These are phyloP conservation scores for Cadophora gregata DNA, from an alignment of 2,329 filamentous ascomycete species.

Conservation along the genomic window DNA sequence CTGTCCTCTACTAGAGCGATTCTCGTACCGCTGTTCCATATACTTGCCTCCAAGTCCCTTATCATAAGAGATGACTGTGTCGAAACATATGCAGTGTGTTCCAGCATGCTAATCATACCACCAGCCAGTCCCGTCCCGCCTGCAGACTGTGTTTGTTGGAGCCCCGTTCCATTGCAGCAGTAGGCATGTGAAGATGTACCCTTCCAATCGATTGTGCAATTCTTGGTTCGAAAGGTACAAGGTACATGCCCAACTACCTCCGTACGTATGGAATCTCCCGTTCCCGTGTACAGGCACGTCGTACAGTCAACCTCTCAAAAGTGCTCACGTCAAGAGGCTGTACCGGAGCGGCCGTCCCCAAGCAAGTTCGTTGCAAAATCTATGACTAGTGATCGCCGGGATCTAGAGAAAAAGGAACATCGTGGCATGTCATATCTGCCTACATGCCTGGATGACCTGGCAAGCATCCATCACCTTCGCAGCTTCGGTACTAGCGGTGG, in stretches of 20 bases:
- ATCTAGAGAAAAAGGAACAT: slow-evolving; percentile 12
- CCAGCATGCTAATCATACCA: slow-evolving; percentile 2
- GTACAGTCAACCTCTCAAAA: slow-evolving; percentile 12
- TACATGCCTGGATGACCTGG: neutral
- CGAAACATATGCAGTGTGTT: neutral
- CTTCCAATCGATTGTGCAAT: slow-evolving; percentile 1
- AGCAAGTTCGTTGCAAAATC: neutral
- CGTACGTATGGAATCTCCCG: neutral
- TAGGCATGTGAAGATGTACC: slow-evolving; percentile 15
- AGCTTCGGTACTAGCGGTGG: slow-evolving; percentile 9
- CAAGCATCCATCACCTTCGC: slow-evolving; percentile 1
- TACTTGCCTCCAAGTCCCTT: neutral
- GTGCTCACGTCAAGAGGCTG: slow-evolving; percentile 2
- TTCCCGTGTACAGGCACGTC: neutral
- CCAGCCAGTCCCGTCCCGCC: neutral
- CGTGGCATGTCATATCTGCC: neutral
- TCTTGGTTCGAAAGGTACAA: slow-evolving; percentile 7
- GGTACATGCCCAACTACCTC: slow-evolving; percentile 1
- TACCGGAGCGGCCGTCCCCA: neutral
- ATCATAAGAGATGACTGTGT: slow-evolving; percentile 9
- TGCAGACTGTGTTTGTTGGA: slow-evolving; percentile 1
- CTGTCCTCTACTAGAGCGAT: neutral
- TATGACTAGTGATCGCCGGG: neutral
- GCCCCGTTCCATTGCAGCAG: slow-evolving; percentile 11
- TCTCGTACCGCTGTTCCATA: neutral